These are phyloP conservation scores for Cupressus sempervirens DNA, from an alignment of 75 land plant genomes.

Conservation along the genomic window DNA sequence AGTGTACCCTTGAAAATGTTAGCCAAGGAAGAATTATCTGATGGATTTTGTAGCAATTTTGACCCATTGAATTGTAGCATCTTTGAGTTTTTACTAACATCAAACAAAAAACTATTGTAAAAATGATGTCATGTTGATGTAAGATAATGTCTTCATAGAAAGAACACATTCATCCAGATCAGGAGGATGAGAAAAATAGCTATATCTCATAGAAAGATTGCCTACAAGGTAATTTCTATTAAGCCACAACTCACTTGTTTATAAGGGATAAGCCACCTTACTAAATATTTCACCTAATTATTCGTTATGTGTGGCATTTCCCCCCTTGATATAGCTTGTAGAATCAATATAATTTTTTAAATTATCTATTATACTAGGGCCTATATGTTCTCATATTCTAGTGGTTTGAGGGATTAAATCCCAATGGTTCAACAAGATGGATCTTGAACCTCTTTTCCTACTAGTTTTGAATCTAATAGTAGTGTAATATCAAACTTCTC, in stretches of 20 bases:
- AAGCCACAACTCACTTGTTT: neutral
- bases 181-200: conserved; percentile 21
- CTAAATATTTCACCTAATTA: neutral
- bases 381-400: no score
- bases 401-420: neutral
- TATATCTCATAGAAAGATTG: neutral
- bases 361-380: no score
- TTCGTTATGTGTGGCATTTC: no score
- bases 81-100: no score
- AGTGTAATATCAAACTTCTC: no score
- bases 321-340: no score
- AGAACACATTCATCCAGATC: conserved; percentile 45
- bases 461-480: no score
- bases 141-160: no score
- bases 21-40: neutral
- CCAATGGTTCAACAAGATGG: neutral
- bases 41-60: conserved; percentile 22
- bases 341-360: no score
- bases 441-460: no score
- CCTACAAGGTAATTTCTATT: neutral
- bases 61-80: conserved; percentile 13
- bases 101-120: neutral
- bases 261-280: neutral
- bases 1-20: conserved; percentile 39
- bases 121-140: no score